Evolutionary conservation across 108 stramenopile species (phyloP).

Genomic region (Epithemia pelagica): DNA sequence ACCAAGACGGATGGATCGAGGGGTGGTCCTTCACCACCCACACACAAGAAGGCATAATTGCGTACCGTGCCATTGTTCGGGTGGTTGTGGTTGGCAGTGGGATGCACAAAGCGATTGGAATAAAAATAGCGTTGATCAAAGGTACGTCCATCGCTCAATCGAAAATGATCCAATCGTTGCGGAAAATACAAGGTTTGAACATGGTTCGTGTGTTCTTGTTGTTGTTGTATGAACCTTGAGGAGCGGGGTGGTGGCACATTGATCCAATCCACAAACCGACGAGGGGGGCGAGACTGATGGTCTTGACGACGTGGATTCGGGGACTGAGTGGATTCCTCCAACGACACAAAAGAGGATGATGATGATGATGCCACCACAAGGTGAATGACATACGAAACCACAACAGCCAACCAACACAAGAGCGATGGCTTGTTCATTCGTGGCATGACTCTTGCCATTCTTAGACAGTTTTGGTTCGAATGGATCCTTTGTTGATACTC

Average conservation of each 20-base stretch:
- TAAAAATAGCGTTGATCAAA: constrained; percentile 73
- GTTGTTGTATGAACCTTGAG: neutral
- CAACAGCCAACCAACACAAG: too few species aligned
- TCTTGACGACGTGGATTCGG: too few species aligned
- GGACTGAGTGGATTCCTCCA: too few species aligned
- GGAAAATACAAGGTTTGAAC: constrained; percentile 49
- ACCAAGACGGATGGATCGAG: constrained; percentile 57
- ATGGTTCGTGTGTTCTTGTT: constrained; percentile 19
- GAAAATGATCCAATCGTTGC: constrained; percentile 73
- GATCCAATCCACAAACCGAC: neutral
- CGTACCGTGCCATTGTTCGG: neutral
- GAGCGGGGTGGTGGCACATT: neutral
- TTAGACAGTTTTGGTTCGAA: too few species aligned
- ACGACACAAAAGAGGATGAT: too few species aligned
- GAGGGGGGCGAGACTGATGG: too few species aligned
- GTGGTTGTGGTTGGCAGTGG: neutral
- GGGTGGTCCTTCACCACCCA: constrained; percentile 85
- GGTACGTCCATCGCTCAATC: constrained; percentile 20
- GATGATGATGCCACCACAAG: too few species aligned
- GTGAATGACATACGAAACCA: too few species aligned
- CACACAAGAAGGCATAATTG: constrained; percentile 55
- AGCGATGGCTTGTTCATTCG: too few species aligned
- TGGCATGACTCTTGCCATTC: too few species aligned
- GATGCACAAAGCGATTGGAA: constrained; percentile 35
- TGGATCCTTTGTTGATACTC: too few species aligned